These are phyloP conservation scores for Diaporthe humulicola DNA, from an alignment of 2,329 filamentous ascomycete genomes.

Conservation along the genomic window DNA sequence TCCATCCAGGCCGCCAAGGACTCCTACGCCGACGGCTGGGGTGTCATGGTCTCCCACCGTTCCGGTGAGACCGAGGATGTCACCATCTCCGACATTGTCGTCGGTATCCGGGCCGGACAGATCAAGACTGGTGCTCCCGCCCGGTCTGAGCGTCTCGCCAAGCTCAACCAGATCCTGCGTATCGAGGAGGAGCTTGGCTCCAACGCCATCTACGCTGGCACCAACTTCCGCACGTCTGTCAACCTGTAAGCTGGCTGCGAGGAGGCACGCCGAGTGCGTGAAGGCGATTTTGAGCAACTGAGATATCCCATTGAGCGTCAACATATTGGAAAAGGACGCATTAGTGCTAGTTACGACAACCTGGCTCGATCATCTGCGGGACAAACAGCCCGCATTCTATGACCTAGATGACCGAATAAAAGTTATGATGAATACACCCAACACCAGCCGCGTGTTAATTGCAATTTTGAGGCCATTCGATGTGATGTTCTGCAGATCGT, in stretches of 20 bases:
- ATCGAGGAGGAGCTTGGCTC: constrained; percentile 99
- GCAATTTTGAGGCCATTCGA: neutral
- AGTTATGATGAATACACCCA: constrained; percentile 33
- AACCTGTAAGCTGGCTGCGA: constrained; percentile 76
- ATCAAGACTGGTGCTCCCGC: constrained; percentile 99
- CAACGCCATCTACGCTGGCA: constrained; percentile 91
- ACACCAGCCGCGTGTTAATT: neutral
- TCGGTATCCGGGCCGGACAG: constrained; percentile 95
- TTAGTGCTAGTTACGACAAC: constrained; percentile 30
- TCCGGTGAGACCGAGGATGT: constrained; percentile 99
- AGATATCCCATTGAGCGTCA: constrained; percentile 32
- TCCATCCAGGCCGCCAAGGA: constrained; percentile 99
- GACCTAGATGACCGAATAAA: constrained; percentile 38
- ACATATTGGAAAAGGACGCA: constrained; percentile 35
- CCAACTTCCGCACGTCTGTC: constrained; percentile 91
- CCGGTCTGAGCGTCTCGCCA: constrained; percentile 97
- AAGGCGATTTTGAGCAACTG: constrained; percentile 16
- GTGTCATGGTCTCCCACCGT: constrained; percentile 99
- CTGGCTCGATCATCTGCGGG: constrained; percentile 32
- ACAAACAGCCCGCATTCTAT: constrained; percentile 34
- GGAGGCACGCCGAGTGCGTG: constrained; percentile 1
- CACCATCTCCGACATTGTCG: constrained; percentile 97
- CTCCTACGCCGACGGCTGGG: constrained; percentile 95
- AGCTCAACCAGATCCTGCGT: constrained; percentile 99
- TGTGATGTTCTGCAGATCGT: neutral